Conservation (phyloP, 306 rosid genomes). For the Prinsepia uniflora region DNA sequence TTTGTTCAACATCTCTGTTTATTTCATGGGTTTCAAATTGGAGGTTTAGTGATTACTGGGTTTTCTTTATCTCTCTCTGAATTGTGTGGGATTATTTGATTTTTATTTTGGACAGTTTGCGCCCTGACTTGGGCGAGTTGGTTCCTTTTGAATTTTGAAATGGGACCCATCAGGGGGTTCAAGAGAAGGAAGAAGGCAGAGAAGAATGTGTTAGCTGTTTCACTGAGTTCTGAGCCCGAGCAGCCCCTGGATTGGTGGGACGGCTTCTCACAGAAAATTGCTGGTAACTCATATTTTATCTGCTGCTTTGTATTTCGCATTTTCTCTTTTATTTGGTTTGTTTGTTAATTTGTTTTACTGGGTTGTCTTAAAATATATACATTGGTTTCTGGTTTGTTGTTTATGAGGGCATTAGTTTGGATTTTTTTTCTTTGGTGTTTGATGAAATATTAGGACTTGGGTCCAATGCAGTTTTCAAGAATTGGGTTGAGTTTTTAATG, state of each 20-base stretch:
- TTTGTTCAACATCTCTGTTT: conserved; percentile 26
- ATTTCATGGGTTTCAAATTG: conserved; percentile 35
- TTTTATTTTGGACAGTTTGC: conserved; percentile 21
- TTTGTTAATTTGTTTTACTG: conserved; percentile 8
- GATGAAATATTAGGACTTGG: conserved; percentile 26
- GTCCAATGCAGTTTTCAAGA: conserved; percentile 30
- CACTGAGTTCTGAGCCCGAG: conserved; percentile 41
- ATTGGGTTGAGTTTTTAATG: conserved; percentile 12
- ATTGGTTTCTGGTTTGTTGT: conserved; percentile 24
- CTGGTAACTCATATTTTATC: conserved; percentile 37
- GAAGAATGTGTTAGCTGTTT: conserved; percentile 48
- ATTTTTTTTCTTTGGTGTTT: conserved; percentile 18
- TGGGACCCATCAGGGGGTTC: conserved; percentile 86
- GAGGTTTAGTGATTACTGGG: conserved; percentile 32
- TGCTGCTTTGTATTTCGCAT: conserved; percentile 5
- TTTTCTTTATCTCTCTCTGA: conserved; percentile 22
- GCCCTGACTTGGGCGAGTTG: conserved; percentile 20
- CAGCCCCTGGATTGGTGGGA: conserved; percentile 86
- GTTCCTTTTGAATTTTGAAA: conserved; percentile 31
- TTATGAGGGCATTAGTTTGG: conserved; percentile 24
- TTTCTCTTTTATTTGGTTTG: conserved; percentile 8
- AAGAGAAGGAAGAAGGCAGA: conserved; percentile 72
- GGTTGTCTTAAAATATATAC: conserved; percentile 18
- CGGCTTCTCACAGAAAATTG: conserved; percentile 64
- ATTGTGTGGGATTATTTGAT: conserved; percentile 31